Conservation (phyloP, 805 yeast genomes). For the Saturnispora silvae region DNA sequence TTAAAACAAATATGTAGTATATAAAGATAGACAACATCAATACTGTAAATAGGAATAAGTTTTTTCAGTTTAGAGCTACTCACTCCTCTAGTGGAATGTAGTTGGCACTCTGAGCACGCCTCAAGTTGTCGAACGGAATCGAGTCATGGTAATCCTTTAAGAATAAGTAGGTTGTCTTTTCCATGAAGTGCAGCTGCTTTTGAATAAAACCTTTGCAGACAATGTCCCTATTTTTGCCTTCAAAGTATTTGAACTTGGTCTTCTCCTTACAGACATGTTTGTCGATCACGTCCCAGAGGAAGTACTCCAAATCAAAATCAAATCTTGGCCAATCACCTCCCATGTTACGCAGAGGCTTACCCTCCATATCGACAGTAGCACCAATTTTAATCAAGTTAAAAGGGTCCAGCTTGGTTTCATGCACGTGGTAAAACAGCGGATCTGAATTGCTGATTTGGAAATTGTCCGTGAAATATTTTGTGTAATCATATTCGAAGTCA, state of each 20-base stretch:
- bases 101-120: conserved; percentile 4
- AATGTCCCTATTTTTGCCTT: conserved; percentile 4
- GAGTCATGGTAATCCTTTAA: conserved; percentile 6
- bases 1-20: no score
- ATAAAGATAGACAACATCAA: no score
- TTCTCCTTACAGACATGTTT: conserved; percentile 14
- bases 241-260: conserved; percentile 9
- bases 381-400: conserved; percentile 21
- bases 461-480: conserved; percentile 10
- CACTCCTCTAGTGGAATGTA: background rate
- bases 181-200: conserved; percentile 11
- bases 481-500: conserved; percentile 13
- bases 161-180: conserved; percentile 2
- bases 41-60: background rate
- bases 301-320: conserved; percentile 16
- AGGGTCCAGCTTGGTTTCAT: conserved; percentile 40
- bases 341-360: conserved; percentile 13
- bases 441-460: conserved; percentile 14
- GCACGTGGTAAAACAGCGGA: conserved; percentile 29
- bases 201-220: conserved; percentile 11
- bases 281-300: conserved; percentile 16
- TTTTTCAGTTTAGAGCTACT: background rate
- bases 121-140: conserved; percentile 9
- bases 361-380: conserved; percentile 10
- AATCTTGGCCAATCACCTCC: conserved; percentile 16